phyloP scores from a whole-genome alignment of 208 protist species.

The Tritrichomonas foetus region DNA sequence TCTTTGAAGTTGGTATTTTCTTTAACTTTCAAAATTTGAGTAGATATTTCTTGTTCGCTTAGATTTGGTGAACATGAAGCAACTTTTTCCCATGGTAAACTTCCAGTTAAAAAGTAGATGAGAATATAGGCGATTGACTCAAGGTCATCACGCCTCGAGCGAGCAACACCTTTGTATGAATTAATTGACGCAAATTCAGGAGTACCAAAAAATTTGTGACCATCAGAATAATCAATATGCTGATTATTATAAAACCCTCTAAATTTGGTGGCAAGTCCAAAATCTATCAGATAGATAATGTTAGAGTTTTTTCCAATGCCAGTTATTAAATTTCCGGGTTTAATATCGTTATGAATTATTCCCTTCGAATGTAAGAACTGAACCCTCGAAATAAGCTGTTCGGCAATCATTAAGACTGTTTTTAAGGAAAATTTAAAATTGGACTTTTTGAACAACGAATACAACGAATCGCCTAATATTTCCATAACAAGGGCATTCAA shows the following conservation, averaged over 20 bases:
- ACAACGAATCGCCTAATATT: background rate
- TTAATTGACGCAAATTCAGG: background rate
- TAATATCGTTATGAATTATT: constrained; percentile 26
- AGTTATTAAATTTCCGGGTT: background rate
- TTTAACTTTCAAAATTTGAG: background rate
- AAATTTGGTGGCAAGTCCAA: background rate
- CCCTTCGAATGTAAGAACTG: constrained; percentile 5
- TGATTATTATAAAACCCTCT: background rate
- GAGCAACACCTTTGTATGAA: background rate
- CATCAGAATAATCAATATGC: background rate
- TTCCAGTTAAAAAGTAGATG: constrained; percentile 36
- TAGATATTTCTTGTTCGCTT: background rate
- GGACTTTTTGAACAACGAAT: background rate
- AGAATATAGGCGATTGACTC: constrained; percentile 7
- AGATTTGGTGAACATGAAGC: too few relatives aligned
- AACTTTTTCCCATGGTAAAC: constrained; percentile 36
- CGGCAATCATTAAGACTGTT: constrained; percentile 17
- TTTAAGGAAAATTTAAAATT: background rate
- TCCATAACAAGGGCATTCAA: background rate
- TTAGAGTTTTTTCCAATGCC: background rate
- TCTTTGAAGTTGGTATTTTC: constrained; percentile 76
- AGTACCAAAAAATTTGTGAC: background rate
- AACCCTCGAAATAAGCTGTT: background rate
- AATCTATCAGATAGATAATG: background rate
- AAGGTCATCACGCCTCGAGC: background rate